Conservation (phyloP, 202 grass and related monocot species). For the Carex sylvatica region DNA sequence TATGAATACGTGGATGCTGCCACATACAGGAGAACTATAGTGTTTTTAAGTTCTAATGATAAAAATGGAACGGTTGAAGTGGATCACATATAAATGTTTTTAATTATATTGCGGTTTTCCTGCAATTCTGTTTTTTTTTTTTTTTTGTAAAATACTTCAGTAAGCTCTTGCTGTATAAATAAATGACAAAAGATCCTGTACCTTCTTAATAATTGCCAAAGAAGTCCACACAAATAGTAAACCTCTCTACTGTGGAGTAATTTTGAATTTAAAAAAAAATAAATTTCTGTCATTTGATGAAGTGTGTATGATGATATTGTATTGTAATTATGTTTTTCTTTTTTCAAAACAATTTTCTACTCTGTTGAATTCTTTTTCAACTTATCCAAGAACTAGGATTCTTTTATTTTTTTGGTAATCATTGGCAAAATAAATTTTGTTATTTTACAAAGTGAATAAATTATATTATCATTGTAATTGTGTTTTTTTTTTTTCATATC, state of each 20-base stretch:
- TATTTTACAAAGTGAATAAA: neutral
- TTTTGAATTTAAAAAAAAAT: too few relatives aligned
- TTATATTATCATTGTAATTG: neutral
- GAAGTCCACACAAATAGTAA: too few relatives aligned
- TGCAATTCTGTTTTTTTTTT: neutral
- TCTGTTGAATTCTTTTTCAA: too few relatives aligned
- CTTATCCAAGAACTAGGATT: neutral
- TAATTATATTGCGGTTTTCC: neutral
- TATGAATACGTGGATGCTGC: neutral
- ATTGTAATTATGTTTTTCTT: too few relatives aligned
- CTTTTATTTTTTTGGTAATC: neutral
- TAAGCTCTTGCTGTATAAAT: neutral
- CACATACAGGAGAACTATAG: neutral
- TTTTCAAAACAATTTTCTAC: too few relatives aligned
- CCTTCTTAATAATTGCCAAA: neutral
- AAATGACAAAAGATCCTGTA: neutral
- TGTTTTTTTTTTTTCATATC: neutral
- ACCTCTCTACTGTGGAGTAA: too few relatives aligned
- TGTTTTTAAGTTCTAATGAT: neutral
- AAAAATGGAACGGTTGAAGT: neutral
- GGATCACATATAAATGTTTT: neutral
- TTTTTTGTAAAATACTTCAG: neutral
- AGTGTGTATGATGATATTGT: too few relatives aligned
- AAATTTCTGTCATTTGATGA: too few relatives aligned
- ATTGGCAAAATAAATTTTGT: neutral